Conservation (phyloP, 805 yeast species). For the Torulaspora gathmanii region DNA sequence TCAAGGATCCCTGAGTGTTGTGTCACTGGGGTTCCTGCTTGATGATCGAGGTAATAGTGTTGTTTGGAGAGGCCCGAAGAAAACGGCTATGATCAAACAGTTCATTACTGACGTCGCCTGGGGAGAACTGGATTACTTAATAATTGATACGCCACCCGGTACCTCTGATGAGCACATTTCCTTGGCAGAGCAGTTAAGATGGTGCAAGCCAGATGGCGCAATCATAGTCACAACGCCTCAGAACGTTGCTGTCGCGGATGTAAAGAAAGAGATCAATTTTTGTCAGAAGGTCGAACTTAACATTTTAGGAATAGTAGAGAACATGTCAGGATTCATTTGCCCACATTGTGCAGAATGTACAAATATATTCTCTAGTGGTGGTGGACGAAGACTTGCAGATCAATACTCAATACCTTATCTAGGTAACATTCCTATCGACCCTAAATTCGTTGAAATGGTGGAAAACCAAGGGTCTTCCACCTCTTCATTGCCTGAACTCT, state of each 20-base stretch:
- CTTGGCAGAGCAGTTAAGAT: slow-evolving; percentile 81
- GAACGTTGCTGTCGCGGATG: slow-evolving; percentile 88
- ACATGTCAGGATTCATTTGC: slow-evolving; percentile 95
- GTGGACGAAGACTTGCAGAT: slow-evolving; percentile 71
- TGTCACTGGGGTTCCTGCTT: slow-evolving; percentile 85
- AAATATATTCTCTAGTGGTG: slow-evolving; percentile 88
- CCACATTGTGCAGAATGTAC: slow-evolving; percentile 92
- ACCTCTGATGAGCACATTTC: slow-evolving; percentile 98
- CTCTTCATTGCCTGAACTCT: slow-evolving; percentile 36
- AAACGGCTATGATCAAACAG: slow-evolving; percentile 95
- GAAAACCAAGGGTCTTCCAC: slow-evolving; percentile 47
- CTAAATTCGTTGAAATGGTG: slow-evolving; percentile 80
- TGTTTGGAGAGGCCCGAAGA: slow-evolving; percentile 98
- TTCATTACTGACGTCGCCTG: slow-evolving; percentile 86
- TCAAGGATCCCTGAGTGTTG: slow-evolving; percentile 51
- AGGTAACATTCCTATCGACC: slow-evolving; percentile 92
- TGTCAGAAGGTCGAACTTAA: slow-evolving; percentile 79
- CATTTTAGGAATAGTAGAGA: slow-evolving; percentile 84
- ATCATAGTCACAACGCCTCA: slow-evolving; percentile 96
- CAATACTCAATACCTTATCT: slow-evolving; percentile 60
- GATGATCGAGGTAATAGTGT: slow-evolving; percentile 83
- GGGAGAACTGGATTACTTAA: slow-evolving; percentile 70
- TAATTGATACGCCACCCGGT: slow-evolving; percentile 98
- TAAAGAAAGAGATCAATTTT: slow-evolving; percentile 86
- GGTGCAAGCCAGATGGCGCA: slow-evolving; percentile 80